These are phyloP conservation scores for Gymnopus androsaceus DNA, from an alignment of 1,284 basidiomycete species.

Conservation along the genomic window DNA sequence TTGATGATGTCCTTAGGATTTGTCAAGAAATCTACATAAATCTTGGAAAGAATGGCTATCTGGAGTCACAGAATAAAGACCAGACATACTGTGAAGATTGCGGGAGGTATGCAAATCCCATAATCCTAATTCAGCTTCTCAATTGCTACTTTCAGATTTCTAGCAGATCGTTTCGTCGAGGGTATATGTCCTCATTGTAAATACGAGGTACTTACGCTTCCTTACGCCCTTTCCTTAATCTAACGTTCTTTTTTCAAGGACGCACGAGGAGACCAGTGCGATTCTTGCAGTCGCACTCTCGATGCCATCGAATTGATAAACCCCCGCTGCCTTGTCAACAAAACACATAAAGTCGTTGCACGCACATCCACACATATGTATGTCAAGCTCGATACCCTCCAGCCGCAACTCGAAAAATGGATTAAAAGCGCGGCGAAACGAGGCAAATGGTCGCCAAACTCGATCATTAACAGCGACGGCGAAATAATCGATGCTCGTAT, in stretches of 20 bases:
- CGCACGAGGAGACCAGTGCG: constrained; percentile 98
- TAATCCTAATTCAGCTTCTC: background rate
- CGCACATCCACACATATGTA: constrained; percentile 93
- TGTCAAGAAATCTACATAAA: constrained; percentile 87
- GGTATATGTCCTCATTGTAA: constrained; percentile 91
- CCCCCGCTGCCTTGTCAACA: constrained; percentile 92
- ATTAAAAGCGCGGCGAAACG: constrained; percentile 78
- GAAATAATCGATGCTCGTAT: constrained; percentile 91
- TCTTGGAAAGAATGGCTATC: constrained; percentile 73
- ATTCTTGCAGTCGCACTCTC: constrained; percentile 89
- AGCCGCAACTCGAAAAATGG: constrained; percentile 87
- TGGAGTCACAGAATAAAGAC: constrained; percentile 83
- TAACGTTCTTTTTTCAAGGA: constrained; percentile 53
- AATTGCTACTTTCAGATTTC: constrained; percentile 57
- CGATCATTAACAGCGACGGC: constrained; percentile 85
- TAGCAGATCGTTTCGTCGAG: constrained; percentile 95
- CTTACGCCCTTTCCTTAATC: background rate
- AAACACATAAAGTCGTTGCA: constrained; percentile 75
- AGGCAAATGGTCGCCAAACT: constrained; percentile 92
- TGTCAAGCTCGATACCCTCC: constrained; percentile 83
- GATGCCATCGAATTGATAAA: constrained; percentile 93
- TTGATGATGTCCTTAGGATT: constrained; percentile 58
- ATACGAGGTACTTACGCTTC: constrained; percentile 66
- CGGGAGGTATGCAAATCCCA: constrained; percentile 57
- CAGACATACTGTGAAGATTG: constrained; percentile 95